Evolutionary conservation across 192 early-diverging fungal genomes (phyloP), one percentile per base, ranked within the genome.

Genomic region (Mortierella hygrophila): DNA sequence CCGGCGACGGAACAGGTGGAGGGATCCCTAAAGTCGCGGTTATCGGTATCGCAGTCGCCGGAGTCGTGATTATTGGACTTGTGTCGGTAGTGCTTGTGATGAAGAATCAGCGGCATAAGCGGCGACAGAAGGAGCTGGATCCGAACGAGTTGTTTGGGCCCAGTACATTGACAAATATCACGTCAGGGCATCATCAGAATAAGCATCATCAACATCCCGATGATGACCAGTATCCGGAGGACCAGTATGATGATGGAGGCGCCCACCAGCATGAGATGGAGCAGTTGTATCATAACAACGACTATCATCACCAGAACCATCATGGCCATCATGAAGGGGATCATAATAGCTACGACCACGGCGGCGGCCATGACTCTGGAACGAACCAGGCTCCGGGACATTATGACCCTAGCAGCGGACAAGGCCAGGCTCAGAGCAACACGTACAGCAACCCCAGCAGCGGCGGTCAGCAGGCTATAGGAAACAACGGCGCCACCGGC

Each of bases 71-170:
- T 4, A 74, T 85, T 18, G 83, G 83, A 0, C 74, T 85, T 49
- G 49, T 85, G 6, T 5, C 26, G 4, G 80, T 63, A 0, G 74
- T 85, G 69, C 9, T 85, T 23, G 54, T 80, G 18, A 72, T 80
- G 46, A 85, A 80, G 78, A 7, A 70, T 37, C 20, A 38, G 0
- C n/a, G 54, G 3, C 41, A 65, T 4, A 69, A 57, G 18, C 79
- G 54, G 23, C 54, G 68, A 4, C 83, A 85, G 35, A 73, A 80
- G 41, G 69, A 78, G 8, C 20, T 85, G 70, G 41, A 11, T 9
- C 78, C 79, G n/a, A 65, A 68, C 8, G 78, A 85, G 55, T 26
- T 83, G 40, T 85, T 85, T 77, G 83, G 73, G 1, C 78, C 78
- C 2, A 7, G 46, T 2, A 78, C 83, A 18, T 47, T 75, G 23